These are phyloP conservation scores for Pythium aristosporum DNA, from an alignment of 352 stramenopile species.

Conservation along the genomic window DNA sequence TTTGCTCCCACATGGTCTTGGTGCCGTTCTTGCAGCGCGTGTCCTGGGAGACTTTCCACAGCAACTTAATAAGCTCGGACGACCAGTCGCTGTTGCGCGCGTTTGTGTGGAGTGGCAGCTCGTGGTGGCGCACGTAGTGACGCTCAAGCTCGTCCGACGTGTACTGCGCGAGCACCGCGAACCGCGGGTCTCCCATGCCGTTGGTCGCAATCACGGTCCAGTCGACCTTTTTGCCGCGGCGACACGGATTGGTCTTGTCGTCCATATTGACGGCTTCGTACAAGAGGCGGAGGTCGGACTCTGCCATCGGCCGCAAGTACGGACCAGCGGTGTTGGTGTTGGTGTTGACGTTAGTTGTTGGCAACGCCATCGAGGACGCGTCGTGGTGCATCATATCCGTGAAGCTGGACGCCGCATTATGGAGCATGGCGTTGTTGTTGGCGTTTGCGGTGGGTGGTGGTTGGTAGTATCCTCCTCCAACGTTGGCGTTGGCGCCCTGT, in stretches of 20 bases:
- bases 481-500: constrained; percentile 1
- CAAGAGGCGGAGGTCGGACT: constrained; percentile 56
- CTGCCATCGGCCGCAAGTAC: constrained; percentile 45
- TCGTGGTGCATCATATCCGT: constrained; percentile 25
- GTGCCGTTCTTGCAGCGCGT: constrained; percentile 67
- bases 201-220: constrained; percentile 70
- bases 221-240: constrained; percentile 72
- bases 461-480: constrained; percentile 6
- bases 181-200: constrained; percentile 66
- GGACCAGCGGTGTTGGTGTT: constrained; percentile 8
- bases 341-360: background rate
- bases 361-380: background rate
- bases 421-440: constrained; percentile 1
- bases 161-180: constrained; percentile 55
- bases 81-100: constrained; percentile 62
- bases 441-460: background rate
- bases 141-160: constrained; percentile 68
- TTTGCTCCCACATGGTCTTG: constrained; percentile 81
- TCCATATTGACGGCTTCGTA: constrained; percentile 72
- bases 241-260: constrained; percentile 66
- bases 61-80: constrained; percentile 64
- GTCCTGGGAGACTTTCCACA: constrained; percentile 70
- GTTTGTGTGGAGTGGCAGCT: constrained; percentile 45
- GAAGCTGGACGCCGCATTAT: constrained; percentile 16
- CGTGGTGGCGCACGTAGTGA: constrained; percentile 64